Conservation (phyloP, 2,329 filamentous ascomycete species). For the Botrytis pseudocinerea region DNA sequence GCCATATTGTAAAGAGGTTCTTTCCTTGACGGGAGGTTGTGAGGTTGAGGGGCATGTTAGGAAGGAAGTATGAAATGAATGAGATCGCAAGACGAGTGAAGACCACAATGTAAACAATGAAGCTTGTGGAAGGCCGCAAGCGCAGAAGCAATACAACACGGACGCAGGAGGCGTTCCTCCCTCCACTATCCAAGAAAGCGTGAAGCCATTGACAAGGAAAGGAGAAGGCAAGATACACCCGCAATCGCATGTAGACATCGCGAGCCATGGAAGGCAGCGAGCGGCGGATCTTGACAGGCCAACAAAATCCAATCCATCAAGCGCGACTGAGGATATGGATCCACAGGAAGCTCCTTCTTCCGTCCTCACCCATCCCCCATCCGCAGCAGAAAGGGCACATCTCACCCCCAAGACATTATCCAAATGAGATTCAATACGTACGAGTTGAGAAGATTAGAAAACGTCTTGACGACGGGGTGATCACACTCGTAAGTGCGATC, state of each 20-base stretch:
- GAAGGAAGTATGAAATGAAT: slow-evolving; percentile 10
- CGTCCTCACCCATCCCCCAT: background rate
- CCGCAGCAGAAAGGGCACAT: background rate
- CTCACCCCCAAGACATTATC: background rate
- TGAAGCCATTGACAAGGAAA: background rate
- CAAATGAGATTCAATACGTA: slow-evolving; percentile 51
- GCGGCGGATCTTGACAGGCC: background rate
- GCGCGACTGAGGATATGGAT: background rate
- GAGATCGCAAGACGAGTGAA: background rate
- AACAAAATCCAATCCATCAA: background rate
- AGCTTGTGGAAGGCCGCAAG: background rate
- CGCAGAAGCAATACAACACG: background rate
- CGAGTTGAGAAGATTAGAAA: slow-evolving; percentile 98
- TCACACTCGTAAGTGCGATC: slow-evolving; percentile 41
- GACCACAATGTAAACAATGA: background rate
- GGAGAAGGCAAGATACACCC: background rate
- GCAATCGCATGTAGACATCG: background rate
- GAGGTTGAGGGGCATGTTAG: background rate
- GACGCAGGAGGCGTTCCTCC: background rate
- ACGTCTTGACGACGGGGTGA: slow-evolving; percentile 79
- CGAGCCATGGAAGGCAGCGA: background rate
- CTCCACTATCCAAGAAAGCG: background rate
- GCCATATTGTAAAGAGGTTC: background rate
- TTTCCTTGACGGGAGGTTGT: background rate
- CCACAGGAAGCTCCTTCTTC: background rate